Percentiles rank a stretch among this genome's conserved stretches.
phyloP scores from a whole-genome alignment of 2,329 filamentous ascomycete genomes.

The Botrytis fabae region DNA sequence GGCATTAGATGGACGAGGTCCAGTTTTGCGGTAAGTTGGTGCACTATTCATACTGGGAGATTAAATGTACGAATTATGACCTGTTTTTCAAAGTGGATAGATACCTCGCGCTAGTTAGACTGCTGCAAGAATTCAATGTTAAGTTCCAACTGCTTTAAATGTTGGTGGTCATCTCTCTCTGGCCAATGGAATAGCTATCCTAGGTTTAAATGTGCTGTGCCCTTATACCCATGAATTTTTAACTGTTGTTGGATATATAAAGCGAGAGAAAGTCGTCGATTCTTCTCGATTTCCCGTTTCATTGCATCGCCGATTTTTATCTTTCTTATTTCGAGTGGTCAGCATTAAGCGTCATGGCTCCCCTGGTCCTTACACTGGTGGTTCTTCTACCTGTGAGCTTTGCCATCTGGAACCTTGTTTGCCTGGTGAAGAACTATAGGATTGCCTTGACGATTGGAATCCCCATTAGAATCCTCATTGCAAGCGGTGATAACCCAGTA shows the following conservation, averaged over 20 bases:
- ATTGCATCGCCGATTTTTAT: not conserved
- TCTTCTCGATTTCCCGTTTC: not conserved
- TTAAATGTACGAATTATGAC: not conserved
- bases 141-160: not conserved
- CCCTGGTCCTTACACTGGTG: not conserved
- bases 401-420: constrained; percentile 1
- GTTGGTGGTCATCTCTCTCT: not conserved
- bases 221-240: not conserved
- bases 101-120: not conserved
- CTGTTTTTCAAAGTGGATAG: not conserved
- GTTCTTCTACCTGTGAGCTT: not conserved
- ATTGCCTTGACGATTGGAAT: not conserved
- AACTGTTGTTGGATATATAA: not conserved
- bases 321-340: not conserved
- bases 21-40: not conserved
- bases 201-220: not conserved
- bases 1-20: not conserved
- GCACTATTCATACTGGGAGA: not conserved
- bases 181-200: not conserved
- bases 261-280: not conserved
- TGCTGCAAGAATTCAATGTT: not conserved
- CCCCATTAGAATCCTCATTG: constrained; percentile 5
- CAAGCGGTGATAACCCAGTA: constrained; percentile 18
- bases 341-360: not conserved
- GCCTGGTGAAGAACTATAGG: constrained; percentile 2